Evolutionary conservation across 345 rosid species (phyloP).

Genomic region (Arabidopsis suecica): DNA sequence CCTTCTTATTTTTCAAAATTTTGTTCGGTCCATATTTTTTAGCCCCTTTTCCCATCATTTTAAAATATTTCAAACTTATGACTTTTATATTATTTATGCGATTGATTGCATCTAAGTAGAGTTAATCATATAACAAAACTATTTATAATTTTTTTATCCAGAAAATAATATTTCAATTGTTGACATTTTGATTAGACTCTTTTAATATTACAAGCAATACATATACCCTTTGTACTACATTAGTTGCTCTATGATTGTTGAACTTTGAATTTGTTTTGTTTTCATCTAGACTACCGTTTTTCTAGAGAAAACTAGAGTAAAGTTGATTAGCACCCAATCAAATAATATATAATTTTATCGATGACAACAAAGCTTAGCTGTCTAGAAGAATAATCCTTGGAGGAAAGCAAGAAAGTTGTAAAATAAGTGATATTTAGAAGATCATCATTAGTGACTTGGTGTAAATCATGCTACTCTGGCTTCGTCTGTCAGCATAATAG

Average conservation of each 20-base stretch:
- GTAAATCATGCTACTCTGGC: constrained; percentile 36
- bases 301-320: constrained; percentile 2
- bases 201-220: background rate
- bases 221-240: background rate
- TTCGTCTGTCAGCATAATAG: constrained; percentile 35
- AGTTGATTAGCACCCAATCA: background rate
- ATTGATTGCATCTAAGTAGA: no score
- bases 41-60: no score
- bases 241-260: background rate
- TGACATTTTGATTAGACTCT: background rate
- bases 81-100: no score
- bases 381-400: constrained; percentile 32
- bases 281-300: background rate
- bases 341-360: background rate
- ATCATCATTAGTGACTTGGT: background rate
- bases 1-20: no score
- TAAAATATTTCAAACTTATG: no score
- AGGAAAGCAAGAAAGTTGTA: constrained; percentile 36
- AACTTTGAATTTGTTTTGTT: background rate
- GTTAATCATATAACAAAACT: no score
- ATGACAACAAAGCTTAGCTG: constrained; percentile 35
- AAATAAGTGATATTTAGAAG: constrained; percentile 6
- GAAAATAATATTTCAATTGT: no score
- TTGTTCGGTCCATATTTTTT: no score
- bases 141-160: no score